Evolutionary conservation across 1,139 yeast species (phyloP), one percentile per base, ranked within the genome.

Genomic region (Blastobotrys persicus): DNA sequence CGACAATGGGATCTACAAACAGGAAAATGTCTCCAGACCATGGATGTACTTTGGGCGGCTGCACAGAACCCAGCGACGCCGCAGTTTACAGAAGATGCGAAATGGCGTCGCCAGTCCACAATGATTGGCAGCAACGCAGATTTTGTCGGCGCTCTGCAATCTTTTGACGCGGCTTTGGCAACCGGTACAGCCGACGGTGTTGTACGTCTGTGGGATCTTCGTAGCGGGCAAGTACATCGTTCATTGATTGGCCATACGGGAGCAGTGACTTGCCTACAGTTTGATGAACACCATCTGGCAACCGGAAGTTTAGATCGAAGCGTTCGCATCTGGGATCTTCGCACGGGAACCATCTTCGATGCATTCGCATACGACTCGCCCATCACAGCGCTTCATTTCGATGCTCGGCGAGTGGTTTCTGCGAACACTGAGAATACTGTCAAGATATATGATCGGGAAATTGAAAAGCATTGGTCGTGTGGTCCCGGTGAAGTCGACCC

Each of bases 101-200:
- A 58, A 26, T 57, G 63, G 60, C 55, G 59, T 35, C 49, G 58
- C 19, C 46, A 49, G 47, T 42, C 56, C n/a, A 48, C 52, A n/a
- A 34, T 45, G n/a, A 42, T 44, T 12, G 45, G 46, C 12, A 45
- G 45, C 39, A 35, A 45, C 39, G 43, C 48, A 12, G 54, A 77
- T 13, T 79, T 77, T 56, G 79, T 80, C 13, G 80, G 82, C 0
- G 80, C 83, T 0, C 58, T 80, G 40, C 92, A 83, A 60, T 78
- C 83, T 47, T 80, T 74, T 60, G 87, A 81, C 56, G 85, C 86
- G 0, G 89, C 88, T 0, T 70, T 81, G 59, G 92, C 87, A 0
- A 80, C 88, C 0, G 92, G 92, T 31, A 81, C 89, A 0, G 81
- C 81, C 41, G 92, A 85, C 62, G 91, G 91, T 9, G 64, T 81